These are phyloP conservation scores for Toxoplasma gondii DNA, from an alignment of 169 alveolate species.

Conservation along the genomic window DNA sequence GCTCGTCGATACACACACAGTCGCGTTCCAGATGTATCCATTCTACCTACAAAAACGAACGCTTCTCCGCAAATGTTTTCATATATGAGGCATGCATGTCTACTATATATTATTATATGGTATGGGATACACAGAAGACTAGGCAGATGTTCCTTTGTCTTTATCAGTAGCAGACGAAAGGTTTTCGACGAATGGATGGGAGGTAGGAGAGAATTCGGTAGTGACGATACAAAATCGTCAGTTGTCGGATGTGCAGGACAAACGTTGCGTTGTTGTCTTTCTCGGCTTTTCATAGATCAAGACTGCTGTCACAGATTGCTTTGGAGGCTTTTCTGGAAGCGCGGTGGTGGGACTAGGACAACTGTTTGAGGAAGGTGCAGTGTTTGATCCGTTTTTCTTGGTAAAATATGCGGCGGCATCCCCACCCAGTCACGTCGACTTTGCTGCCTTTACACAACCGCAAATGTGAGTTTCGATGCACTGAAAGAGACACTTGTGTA, in stretches of 20 bases:
- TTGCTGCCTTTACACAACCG: neutral
- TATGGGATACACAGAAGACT: too few species aligned
- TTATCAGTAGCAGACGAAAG: too few species aligned
- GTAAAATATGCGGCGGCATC: neutral
- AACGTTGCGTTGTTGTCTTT: neutral
- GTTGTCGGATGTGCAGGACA: neutral
- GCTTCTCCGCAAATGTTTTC: neutral
- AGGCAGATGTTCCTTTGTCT: too few species aligned
- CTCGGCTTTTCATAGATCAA: neutral
- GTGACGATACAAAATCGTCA: too few species aligned
- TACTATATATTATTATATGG: too few species aligned
- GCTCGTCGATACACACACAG: neutral
- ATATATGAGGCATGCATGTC: neutral
- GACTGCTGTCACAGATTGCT: constrained; percentile 12
- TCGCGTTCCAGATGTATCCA: too few species aligned
- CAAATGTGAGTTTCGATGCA: neutral
- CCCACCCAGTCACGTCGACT: neutral
- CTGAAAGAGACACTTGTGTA: neutral
- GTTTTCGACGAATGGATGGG: too few species aligned
- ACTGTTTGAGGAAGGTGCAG: neutral
- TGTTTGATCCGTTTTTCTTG: neutral
- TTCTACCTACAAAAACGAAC: too few species aligned
- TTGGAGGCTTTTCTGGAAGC: constrained; percentile 15
- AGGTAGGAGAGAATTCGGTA: too few species aligned
- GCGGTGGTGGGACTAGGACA: neutral